A percentile compares a stretch with the other conserved stretches of the same genome.
These are phyloP conservation scores for Tolypocladium ophioglossoides DNA, from an alignment of 2,329 filamentous ascomycete genomes.

Conservation along the genomic window DNA sequence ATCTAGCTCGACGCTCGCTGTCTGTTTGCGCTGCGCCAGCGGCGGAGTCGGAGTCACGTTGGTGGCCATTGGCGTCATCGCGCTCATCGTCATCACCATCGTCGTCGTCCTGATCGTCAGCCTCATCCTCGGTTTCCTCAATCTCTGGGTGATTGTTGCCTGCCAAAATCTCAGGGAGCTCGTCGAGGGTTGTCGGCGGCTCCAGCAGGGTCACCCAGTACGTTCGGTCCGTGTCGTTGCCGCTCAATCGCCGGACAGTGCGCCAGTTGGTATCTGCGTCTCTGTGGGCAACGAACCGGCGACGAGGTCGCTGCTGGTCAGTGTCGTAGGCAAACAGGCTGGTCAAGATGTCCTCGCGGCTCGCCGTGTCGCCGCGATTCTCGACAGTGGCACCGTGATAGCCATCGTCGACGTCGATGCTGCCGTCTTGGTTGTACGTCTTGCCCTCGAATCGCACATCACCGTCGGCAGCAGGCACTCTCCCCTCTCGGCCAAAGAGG, in stretches of 20 bases:
- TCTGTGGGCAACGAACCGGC: conserved; percentile 16
- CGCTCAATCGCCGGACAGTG: conserved; percentile 18
- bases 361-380: conserved; percentile 48
- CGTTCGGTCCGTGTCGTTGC: conserved; percentile 21
- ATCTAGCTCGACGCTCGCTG: conserved; percentile 28
- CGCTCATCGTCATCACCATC: conserved; percentile 11
- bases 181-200: conserved; percentile 31
- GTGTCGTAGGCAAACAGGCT: conserved; percentile 35
- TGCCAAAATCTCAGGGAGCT: conserved; percentile 29
- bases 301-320: conserved; percentile 16
- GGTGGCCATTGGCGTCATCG: conserved; percentile 12
- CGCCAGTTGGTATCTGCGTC: conserved; percentile 25
- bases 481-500: conserved; percentile 61
- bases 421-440: conserved; percentile 48
- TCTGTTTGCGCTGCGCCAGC: conserved; percentile 17
- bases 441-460: conserved; percentile 54
- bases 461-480: conserved; percentile 52
- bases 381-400: conserved; percentile 45
- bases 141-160: conserved; percentile 16
- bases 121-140: conserved; percentile 13
- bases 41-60: conserved; percentile 3
- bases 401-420: conserved; percentile 52
- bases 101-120: conserved; percentile 15
- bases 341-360: conserved; percentile 49
- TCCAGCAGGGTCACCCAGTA: conserved; percentile 35